These are phyloP conservation scores for Elaeis guineensis DNA, from an alignment of 176 grass and related monocot species.

Conservation along the genomic window DNA sequence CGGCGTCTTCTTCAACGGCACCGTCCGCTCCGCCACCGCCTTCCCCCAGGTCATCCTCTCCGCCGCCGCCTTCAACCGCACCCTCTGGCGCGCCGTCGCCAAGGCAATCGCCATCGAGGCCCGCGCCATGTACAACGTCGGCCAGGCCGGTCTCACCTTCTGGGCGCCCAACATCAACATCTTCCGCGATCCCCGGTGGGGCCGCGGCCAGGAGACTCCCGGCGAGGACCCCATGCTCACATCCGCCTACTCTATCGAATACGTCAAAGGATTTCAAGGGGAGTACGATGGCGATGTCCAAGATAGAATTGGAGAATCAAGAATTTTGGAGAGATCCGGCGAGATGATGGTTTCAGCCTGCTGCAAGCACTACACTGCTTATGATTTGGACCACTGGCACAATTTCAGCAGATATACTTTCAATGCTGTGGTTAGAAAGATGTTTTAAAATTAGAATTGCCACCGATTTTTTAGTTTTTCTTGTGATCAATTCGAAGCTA, in stretches of 20 bases:
- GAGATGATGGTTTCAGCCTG: conserved; percentile 76
- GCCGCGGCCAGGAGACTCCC: conserved; percentile 90
- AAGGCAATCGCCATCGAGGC: conserved; percentile 61
- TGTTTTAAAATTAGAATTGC: background rate
- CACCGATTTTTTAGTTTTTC: background rate
- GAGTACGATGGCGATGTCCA: conserved; percentile 12
- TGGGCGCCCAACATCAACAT: conserved; percentile 98
- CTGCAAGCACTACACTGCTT: conserved; percentile 86
- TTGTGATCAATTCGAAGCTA: background rate
- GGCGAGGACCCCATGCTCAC: conserved; percentile 70
- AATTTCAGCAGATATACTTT: conserved; percentile 65
- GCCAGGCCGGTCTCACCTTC: conserved; percentile 89
- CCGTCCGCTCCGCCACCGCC: conserved; percentile 52
- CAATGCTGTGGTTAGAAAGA: conserved; percentile 49
- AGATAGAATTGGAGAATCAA: background rate
- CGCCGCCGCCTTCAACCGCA: conserved; percentile 76
- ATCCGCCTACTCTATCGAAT: conserved; percentile 60
- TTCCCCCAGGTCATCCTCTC: conserved; percentile 85
- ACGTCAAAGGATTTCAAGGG: conserved; percentile 74
- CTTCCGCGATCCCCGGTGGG: conserved; percentile 86
- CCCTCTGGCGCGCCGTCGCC: conserved; percentile 60
- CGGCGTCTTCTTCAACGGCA: conserved; percentile 63
- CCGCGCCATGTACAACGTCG: conserved; percentile 70
- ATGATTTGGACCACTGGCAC: conserved; percentile 88
- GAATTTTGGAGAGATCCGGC: background rate